These are phyloP conservation scores for Paramecium pentaurelia DNA, from an alignment of 73 alveolate genomes.

Conservation along the genomic window DNA sequence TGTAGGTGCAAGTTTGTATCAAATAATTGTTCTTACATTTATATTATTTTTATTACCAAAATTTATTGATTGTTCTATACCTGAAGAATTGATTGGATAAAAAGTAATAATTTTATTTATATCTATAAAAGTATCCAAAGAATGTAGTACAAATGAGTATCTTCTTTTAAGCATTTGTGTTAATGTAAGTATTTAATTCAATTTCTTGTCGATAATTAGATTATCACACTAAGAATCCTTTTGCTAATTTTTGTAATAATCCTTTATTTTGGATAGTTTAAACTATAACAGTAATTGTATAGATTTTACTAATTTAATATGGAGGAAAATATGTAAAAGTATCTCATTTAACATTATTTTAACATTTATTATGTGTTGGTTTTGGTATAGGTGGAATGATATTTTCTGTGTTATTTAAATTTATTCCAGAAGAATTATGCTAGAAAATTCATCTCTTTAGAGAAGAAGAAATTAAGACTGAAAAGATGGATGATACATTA, in stretches of 20 bases:
- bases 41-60: conserved; percentile 64
- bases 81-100: not conserved
- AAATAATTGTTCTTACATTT: conserved; percentile 59
- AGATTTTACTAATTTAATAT: conserved; percentile 72
- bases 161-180: conserved; percentile 88
- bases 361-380: conserved; percentile 74
- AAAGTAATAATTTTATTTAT: not conserved
- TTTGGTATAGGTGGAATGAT: conserved; percentile 56
- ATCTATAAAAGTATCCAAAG: not conserved
- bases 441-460: conserved; percentile 41
- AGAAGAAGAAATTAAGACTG: conserved; percentile 43
- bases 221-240: conserved; percentile 79
- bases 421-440: conserved; percentile 45
- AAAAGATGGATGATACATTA: conserved; percentile 51
- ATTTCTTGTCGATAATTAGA: conserved; percentile 86
- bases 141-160: conserved; percentile 66
- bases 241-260: conserved; percentile 85
- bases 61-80: conserved; percentile 15
- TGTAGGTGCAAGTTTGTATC: conserved; percentile 73
- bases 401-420: conserved; percentile 14
- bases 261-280: conserved; percentile 68
- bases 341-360: conserved; percentile 62
- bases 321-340: conserved; percentile 86
- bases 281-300: conserved; percentile 68
- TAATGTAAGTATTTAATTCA: conserved; percentile 91